phyloP scores from a whole-genome alignment of 768 basidiomycete species.

The Agrocybe praecox region DNA sequence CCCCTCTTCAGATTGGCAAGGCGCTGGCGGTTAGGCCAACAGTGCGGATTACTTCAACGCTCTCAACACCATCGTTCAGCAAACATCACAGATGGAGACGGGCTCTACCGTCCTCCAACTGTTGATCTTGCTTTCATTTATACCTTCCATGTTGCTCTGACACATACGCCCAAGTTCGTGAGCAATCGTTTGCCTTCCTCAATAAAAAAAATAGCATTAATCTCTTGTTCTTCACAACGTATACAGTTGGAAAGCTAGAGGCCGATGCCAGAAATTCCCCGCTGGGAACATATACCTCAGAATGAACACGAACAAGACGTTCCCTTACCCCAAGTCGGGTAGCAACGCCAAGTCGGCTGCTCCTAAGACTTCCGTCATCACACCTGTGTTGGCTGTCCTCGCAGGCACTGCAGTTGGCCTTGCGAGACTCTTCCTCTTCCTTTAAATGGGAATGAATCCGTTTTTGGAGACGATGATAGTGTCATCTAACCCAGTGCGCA shows the following conservation, averaged over 20 bases:
- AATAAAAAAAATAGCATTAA: too few species aligned
- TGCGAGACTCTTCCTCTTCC: too few species aligned
- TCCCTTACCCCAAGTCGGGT: not conserved
- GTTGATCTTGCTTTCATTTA: slow-evolving; percentile 91
- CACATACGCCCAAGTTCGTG: slow-evolving; percentile 58
- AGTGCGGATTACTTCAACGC: slow-evolving; percentile 61
- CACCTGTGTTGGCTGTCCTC: not conserved
- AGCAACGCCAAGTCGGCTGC: not conserved
- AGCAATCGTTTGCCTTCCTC: too few species aligned
- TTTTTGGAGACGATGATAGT: too few species aligned
- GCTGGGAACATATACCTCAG: slow-evolving; percentile 23
- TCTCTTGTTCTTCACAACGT: not conserved
- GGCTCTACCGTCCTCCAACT: slow-evolving; percentile 89
- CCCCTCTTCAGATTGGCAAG: slow-evolving; percentile 71
- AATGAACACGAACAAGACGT: not conserved
- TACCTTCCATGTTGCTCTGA: slow-evolving; percentile 76
- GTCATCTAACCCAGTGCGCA: too few species aligned
- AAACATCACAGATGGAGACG: slow-evolving; percentile 43
- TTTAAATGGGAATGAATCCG: too few species aligned
- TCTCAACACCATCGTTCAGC: slow-evolving; percentile 74
- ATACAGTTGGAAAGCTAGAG: slow-evolving; percentile 73
- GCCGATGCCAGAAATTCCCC: slow-evolving; percentile 70
- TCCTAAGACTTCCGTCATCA: not conserved
- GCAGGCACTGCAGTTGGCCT: not conserved
- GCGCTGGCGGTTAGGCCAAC: slow-evolving; percentile 69